Evolutionary conservation across 305 asterid species (phyloP).

Genomic region (Petunia hybrid): DNA sequence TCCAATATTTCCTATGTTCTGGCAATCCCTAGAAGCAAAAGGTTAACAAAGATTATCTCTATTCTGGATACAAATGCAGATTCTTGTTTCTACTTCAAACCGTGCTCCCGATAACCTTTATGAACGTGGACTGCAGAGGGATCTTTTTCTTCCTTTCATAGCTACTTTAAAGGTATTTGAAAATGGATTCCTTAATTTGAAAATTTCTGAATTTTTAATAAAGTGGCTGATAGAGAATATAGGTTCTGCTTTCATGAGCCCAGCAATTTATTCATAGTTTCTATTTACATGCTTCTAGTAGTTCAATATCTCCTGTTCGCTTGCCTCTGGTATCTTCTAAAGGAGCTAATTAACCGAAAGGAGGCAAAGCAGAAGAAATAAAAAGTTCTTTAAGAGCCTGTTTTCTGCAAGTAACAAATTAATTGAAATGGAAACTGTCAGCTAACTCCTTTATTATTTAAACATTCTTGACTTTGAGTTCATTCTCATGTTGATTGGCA

Average conservation of each 20-base stretch:
- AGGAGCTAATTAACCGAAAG: not conserved
- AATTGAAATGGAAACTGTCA: not conserved
- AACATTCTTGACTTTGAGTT: conserved; percentile 11
- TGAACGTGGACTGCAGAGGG: conserved; percentile 97
- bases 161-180: conserved; percentile 78
- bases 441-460: not conserved
- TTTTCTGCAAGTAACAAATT: not conserved
- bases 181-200: not conserved
- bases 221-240: no score
- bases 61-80: conserved; percentile 50
- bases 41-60: conserved; percentile 22
- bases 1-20: not conserved
- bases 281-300: not conserved
- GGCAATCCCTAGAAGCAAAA: conserved; percentile 29
- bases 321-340: not conserved
- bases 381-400: not conserved
- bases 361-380: not conserved
- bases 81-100: conserved; percentile 93
- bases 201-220: not conserved
- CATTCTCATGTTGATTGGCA: conserved; percentile 23
- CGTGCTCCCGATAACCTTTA: conserved; percentile 99
- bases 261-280: not conserved
- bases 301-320: not conserved
- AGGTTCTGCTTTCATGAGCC: not conserved
- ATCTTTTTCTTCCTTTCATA: conserved; percentile 93